Evolutionary conservation across 768 basidiomycete species (phyloP), one percentile per base, ranked within the genome.

Genomic region (Leccinum truebloodii): DNA sequence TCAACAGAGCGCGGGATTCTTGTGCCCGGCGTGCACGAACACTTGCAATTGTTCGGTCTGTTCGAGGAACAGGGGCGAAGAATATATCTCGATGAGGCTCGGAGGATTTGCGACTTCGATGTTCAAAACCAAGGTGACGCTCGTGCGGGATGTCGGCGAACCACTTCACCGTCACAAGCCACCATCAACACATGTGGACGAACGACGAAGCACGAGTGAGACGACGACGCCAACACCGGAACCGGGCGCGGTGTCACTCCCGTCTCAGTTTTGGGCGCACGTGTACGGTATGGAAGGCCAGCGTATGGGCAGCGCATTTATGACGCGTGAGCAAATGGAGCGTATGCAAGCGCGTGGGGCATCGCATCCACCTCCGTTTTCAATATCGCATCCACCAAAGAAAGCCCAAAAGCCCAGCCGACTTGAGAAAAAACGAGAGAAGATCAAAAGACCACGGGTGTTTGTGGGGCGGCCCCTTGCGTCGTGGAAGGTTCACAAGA

Each of bases 21-120:
- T 64, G 24, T 86, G 85, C 63, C 85, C 85, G 0, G 63, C 26
- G 14, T 86, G 84, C 64, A 64, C 67, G 3, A 64, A 72, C 12
- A 77, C 62, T 12, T 86, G 85, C 69, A 83, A 80, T 50, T 86
- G 85, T 66, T 79, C 81, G 12, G 0, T 6, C 0, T 85, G 84
- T 63, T 73, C 78, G 14, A 62, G 68, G 28, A 76, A 63, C 59
- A 77, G 84, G 6, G 83, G 83, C 6, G 84, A 83, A 54, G 63
- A 67, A 12, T 84, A 83, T 59, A 58, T 83, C 10, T 70, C 76
- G 8, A 70, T 70, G 63, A 63, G 71, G 49, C 62, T 62, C 1
- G 69, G 63, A 3, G 70, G 69, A 14, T 62, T 68, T 9, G 72
- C 69, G 6, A 35, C 67, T 1, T 60, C 67, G 3, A 26, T 72